Percentiles rank a stretch among this genome's conserved stretches.
These are phyloP conservation scores for Buddleja alternifolia DNA, from an alignment of 257 asterid species.

Conservation along the genomic window DNA sequence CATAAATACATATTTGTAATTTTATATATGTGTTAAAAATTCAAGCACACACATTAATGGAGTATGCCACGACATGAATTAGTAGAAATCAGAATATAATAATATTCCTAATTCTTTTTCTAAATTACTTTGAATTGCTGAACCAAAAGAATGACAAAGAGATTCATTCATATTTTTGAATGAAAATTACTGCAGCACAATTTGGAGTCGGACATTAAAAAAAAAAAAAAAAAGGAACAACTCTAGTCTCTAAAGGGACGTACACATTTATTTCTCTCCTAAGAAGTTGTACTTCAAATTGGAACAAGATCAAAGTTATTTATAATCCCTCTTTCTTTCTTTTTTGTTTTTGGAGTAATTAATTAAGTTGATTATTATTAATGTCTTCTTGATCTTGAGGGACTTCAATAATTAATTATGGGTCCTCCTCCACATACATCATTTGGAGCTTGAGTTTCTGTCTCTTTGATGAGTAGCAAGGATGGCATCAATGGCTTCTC, in stretches of 20 bases:
- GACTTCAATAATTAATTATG: too few relatives aligned
- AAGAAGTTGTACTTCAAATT: conserved; percentile 15
- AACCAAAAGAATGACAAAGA: neutral
- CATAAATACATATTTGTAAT: too few relatives aligned
- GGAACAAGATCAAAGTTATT: neutral
- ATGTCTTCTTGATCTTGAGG: too few relatives aligned
- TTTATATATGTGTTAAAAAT: too few relatives aligned
- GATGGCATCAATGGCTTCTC: conserved; percentile 86
- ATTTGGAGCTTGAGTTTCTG: conserved; percentile 50
- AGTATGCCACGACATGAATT: too few relatives aligned
- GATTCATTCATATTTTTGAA: conserved; percentile 12
- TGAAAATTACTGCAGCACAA: conserved; percentile 26
- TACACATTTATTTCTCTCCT: conserved; percentile 25
- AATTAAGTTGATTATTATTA: neutral
- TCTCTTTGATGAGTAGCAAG: conserved; percentile 81
- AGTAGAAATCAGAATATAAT: too few relatives aligned
- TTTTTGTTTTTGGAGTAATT: neutral
- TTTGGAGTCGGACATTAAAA: conserved; percentile 10
- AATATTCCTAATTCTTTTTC: too few relatives aligned
- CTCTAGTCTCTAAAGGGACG: conserved; percentile 28
- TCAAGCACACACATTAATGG: too few relatives aligned
- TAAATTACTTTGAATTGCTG: too few relatives aligned
- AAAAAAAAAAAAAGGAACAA: conserved; percentile 22
- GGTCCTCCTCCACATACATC: conserved; percentile 22
- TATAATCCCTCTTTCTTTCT: neutral